Evolutionary conservation across 106 monocot species (phyloP).

Genomic region (Triglochin maritima): DNA sequence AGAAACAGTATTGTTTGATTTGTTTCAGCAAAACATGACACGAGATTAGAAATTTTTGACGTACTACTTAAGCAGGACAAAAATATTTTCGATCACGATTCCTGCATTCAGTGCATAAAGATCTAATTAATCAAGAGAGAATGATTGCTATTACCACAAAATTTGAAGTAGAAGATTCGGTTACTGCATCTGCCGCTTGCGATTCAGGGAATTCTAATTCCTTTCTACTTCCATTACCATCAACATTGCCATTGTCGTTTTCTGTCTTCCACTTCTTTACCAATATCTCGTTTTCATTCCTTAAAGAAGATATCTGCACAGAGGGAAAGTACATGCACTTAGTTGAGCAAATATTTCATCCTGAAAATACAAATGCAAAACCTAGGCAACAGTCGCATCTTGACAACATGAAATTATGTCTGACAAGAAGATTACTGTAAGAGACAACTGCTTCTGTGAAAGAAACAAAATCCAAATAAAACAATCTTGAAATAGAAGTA

Average conservation of each 20-base stretch:
- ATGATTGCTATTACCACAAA: background rate
- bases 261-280: slow-evolving; percentile 6
- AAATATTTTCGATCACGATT: background rate
- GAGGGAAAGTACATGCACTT: background rate
- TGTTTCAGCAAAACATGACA: background rate
- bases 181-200: background rate
- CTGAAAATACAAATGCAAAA: background rate
- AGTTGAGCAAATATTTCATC: background rate
- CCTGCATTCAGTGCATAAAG: background rate
- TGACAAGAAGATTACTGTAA: background rate
- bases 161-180: slow-evolving; percentile 4
- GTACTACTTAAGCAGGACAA: too few species aligned
- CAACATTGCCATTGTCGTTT: background rate
- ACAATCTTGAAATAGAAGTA: background rate
- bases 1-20: background rate
- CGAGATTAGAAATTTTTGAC: background rate
- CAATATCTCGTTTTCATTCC: slow-evolving; percentile 6
- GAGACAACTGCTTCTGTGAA: background rate
- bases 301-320: slow-evolving; percentile 1
- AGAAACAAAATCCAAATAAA: background rate
- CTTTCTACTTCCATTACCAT: slow-evolving; percentile 6
- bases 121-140: background rate
- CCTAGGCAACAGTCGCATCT: background rate
- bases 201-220: background rate
- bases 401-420: background rate